Evolutionary conservation across 768 basidiomycete genomes (phyloP).

Genomic region (Lentinula guzmanii): DNA sequence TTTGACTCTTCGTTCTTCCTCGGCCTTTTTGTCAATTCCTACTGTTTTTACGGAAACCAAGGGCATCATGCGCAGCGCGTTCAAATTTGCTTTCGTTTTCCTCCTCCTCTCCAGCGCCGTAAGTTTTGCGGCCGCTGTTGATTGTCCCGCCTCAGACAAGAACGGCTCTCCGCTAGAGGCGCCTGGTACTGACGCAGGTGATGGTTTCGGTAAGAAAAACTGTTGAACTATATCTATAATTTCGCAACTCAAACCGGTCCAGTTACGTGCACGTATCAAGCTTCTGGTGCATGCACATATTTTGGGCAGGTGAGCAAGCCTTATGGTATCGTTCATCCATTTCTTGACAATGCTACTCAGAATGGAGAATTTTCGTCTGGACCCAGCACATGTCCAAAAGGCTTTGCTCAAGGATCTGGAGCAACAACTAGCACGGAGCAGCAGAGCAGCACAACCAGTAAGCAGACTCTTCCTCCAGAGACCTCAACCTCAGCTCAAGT

Average conservation of each 20-base stretch:
- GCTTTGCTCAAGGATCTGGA: background rate
- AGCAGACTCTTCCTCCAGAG: background rate
- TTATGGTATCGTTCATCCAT: background rate
- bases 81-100: background rate
- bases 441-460: background rate
- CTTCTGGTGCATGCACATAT: slow-evolving; percentile 1
- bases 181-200: background rate
- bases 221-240: background rate
- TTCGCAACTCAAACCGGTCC: background rate
- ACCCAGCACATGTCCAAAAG: background rate
- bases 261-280: background rate
- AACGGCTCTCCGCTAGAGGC: background rate
- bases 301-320: background rate
- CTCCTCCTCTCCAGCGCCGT: background rate
- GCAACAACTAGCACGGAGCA: background rate
- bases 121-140: background rate
- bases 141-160: background rate
- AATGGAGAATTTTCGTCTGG: slow-evolving; percentile 1
- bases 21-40: background rate
- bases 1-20: slow-evolving; percentile 1
- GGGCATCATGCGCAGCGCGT: slow-evolving; percentile 1
- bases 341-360: background rate
- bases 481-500: background rate
- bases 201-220: background rate
- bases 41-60: background rate